Percentiles rank a stretch among this genome's conserved stretches.
phyloP scores from a whole-genome alignment of 805 yeast species.

The Nakazawaea siamensis region DNA sequence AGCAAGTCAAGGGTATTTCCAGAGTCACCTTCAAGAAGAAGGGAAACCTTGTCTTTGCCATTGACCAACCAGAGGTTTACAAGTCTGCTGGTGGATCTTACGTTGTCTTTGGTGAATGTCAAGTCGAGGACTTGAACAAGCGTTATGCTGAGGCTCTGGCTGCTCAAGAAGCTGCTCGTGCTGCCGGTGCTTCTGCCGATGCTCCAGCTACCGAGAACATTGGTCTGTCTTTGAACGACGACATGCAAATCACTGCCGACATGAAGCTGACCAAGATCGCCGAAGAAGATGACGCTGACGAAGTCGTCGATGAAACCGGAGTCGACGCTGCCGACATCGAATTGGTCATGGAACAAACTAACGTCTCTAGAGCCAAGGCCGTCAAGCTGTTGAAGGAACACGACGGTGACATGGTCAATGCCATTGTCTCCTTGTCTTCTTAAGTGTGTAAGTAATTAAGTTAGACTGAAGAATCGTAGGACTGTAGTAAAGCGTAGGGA shows the following conservation, averaged over 20 bases:
- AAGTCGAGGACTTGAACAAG: constrained; percentile 88
- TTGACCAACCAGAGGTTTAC: constrained; percentile 93
- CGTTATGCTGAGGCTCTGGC: constrained; percentile 80
- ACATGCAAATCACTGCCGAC: constrained; percentile 62
- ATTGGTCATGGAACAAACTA: constrained; percentile 86
- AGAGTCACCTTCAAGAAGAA: constrained; percentile 94
- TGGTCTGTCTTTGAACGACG: constrained; percentile 77
- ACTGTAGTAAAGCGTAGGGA: background rate
- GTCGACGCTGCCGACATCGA: constrained; percentile 75
- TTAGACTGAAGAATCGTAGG: too few relatives aligned
- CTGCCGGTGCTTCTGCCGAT: constrained; percentile 22
- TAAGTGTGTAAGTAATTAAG: too few relatives aligned
- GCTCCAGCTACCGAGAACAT: constrained; percentile 38
- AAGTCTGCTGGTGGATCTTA: constrained; percentile 88
- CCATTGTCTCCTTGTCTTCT: constrained; percentile 72
- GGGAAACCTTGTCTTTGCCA: constrained; percentile 85
- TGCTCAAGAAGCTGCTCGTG: constrained; percentile 57
- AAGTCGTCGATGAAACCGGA: constrained; percentile 78
- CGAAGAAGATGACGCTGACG: constrained; percentile 51
- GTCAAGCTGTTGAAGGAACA: constrained; percentile 82
- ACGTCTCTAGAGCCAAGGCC: constrained; percentile 83
- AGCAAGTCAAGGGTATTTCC: constrained; percentile 84
- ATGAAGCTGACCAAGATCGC: constrained; percentile 26
- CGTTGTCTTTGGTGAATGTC: constrained; percentile 97
- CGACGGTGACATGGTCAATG: constrained; percentile 91